Percentiles rank a stretch among this genome's conserved stretches.
Evolutionary conservation across 345 rosid genomes (phyloP).

Genomic region (Linum trigynum): DNA sequence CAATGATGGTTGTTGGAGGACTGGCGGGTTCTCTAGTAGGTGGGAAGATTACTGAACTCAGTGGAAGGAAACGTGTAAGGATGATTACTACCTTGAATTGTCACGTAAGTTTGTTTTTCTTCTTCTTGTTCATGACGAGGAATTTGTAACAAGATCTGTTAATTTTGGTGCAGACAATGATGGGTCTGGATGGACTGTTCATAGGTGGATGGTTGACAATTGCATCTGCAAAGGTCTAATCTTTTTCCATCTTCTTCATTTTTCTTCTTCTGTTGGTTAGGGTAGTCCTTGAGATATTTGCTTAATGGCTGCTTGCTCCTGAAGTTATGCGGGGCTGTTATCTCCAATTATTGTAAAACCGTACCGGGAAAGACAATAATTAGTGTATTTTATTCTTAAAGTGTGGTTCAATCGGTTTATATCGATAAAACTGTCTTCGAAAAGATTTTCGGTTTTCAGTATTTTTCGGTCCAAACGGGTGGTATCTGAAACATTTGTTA

Average conservation of each 20-base stretch:
- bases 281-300: neutral
- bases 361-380: too few species aligned
- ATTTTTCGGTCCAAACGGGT: too few species aligned
- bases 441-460: too few species aligned
- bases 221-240: slow-evolving; percentile 20
- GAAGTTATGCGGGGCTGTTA: neutral
- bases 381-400: too few species aligned
- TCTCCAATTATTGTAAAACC: too few species aligned
- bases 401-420: too few species aligned
- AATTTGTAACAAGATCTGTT: neutral
- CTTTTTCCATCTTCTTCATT: neutral
- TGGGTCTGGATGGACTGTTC: slow-evolving; percentile 30
- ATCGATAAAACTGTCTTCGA: too few species aligned
- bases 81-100: neutral
- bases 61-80: slow-evolving; percentile 25
- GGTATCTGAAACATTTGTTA: neutral
- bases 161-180: slow-evolving; percentile 30
- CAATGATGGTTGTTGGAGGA: slow-evolving; percentile 17
- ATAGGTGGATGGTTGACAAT: slow-evolving; percentile 40
- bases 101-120: too few species aligned
- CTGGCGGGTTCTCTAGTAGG: slow-evolving; percentile 17
- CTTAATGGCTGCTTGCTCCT: neutral
- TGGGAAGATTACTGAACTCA: slow-evolving; percentile 14
- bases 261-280: neutral
- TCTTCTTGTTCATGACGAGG: neutral